Percentiles rank a stretch among this genome's conserved stretches.
Evolutionary conservation across 1,284 basidiomycete genomes (phyloP).

Genomic region (Cystobasidium pallidum): DNA sequence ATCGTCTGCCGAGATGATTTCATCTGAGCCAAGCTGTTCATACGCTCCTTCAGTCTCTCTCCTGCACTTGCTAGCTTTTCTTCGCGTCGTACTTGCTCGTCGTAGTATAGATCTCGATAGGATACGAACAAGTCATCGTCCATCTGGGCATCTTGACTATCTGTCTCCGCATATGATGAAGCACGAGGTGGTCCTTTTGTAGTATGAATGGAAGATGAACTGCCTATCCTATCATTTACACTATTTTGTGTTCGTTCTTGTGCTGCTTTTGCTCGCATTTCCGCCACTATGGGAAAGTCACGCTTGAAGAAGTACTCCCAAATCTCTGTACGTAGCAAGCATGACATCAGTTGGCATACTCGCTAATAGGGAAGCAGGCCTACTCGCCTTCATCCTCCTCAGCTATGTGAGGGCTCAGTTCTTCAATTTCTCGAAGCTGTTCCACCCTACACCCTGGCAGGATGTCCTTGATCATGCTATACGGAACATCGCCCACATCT

Average conservation of each 20-base stretch:
- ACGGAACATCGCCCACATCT: conserved; percentile 42
- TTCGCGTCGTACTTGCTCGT: conserved; percentile 37
- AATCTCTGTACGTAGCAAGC: conserved; percentile 23
- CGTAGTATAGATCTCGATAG: conserved; percentile 41
- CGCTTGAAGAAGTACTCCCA: conserved; percentile 44
- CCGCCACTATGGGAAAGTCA: conserved; percentile 43
- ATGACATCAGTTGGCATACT: not conserved
- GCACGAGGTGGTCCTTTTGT: not conserved
- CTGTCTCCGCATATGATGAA: not conserved
- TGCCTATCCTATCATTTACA: not conserved
- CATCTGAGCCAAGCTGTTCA: conserved; percentile 24
- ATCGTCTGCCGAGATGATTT: conserved; percentile 28
- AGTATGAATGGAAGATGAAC: not conserved
- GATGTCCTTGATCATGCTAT: conserved; percentile 28
- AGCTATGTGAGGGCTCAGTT: conserved; percentile 40
- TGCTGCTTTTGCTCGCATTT: conserved; percentile 21
- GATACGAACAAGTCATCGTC: conserved; percentile 16
- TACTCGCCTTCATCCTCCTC: conserved; percentile 41
- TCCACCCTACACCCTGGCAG: conserved; percentile 36
- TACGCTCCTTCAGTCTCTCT: conserved; percentile 36
- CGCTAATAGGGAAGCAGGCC: not conserved
- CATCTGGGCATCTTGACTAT: not conserved
- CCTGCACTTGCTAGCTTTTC: conserved; percentile 42
- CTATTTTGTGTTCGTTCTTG: not conserved
- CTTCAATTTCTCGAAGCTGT: conserved; percentile 40